Conservation (phyloP, 2,329 filamentous ascomycete genomes). For the Fusarium ambrosium region DNA sequence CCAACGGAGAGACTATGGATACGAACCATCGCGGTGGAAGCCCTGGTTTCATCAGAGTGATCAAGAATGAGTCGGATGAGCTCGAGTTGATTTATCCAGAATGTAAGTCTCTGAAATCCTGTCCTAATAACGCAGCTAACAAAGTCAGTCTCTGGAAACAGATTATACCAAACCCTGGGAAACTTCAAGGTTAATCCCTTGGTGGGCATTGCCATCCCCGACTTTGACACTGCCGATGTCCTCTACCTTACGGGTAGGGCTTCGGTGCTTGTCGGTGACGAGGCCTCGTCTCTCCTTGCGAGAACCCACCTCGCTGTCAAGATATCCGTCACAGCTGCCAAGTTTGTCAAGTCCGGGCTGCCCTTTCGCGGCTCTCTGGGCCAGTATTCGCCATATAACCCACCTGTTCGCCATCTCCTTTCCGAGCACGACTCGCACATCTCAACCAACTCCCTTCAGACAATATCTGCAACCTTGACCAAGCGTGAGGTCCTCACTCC, state of each 20-base stretch:
- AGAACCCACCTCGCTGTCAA: conserved; percentile 80
- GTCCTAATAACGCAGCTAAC: conserved; percentile 21
- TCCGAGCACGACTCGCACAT: conserved; percentile 62
- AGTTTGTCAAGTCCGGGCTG: conserved; percentile 75
- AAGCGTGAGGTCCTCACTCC: conserved; percentile 73
- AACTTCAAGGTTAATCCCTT: conserved; percentile 77
- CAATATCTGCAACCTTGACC: conserved; percentile 67
- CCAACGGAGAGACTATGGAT: conserved; percentile 79
- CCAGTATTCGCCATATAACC: conserved; percentile 83
- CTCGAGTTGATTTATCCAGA: conserved; percentile 80
- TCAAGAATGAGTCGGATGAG: conserved; percentile 65
- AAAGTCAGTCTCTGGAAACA: conserved; percentile 76
- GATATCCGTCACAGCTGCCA: conserved; percentile 71
- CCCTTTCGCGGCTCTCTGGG: conserved; percentile 73
- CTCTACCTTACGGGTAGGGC: conserved; percentile 81
- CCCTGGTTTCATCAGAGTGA: conserved; percentile 78
- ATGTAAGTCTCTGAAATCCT: conserved; percentile 56
- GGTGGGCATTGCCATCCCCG: conserved; percentile 79
- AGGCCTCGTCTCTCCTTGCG: conserved; percentile 73
- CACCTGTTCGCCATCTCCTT: conserved; percentile 74
- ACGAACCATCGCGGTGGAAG: conserved; percentile 85
- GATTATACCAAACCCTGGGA: conserved; percentile 85
- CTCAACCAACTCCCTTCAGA: conserved; percentile 5
- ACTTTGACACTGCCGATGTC: conserved; percentile 79
- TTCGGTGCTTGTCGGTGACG: conserved; percentile 73